Percentiles rank a stretch among this genome's conserved stretches.
Evolutionary conservation across 179 eudicot genomes (phyloP).

Genomic region (Spinacia oleracea): DNA sequence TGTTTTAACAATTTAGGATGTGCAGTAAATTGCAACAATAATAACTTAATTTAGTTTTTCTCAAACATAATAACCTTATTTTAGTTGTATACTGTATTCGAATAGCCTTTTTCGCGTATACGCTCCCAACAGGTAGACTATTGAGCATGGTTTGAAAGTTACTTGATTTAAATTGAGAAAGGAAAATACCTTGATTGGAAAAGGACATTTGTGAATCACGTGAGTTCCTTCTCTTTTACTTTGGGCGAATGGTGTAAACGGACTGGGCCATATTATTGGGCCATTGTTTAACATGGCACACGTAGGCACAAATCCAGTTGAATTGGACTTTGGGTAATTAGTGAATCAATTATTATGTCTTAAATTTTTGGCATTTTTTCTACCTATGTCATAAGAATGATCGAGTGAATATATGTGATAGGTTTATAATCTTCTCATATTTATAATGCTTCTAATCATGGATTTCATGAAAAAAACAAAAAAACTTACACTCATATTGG

Average conservation of each 20-base stretch:
- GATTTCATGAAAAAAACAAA: not conserved
- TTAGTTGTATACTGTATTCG: too few species aligned
- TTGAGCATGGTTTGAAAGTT: too few species aligned
- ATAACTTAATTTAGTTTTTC: too few species aligned
- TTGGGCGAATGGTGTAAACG: not conserved
- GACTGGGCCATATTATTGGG: slow-evolving; percentile 13
- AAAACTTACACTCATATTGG: too few species aligned
- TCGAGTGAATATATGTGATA: slow-evolving; percentile 13
- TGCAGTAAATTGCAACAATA: too few species aligned
- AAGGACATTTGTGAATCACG: not conserved
- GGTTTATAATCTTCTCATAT: not conserved
- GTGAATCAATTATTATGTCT: slow-evolving; percentile 17
- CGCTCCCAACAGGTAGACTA: too few species aligned
- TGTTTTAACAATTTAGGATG: too few species aligned
- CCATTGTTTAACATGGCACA: slow-evolving; percentile 8
- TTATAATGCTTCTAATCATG: slow-evolving; percentile 15
- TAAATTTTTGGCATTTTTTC: slow-evolving; percentile 13
- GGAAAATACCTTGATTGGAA: not conserved
- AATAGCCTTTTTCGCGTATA: too few species aligned
- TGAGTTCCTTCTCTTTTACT: not conserved
- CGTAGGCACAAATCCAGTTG: slow-evolving; percentile 3
- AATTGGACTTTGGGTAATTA: slow-evolving; percentile 16
- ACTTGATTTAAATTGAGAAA: too few species aligned
- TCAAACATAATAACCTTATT: too few species aligned
- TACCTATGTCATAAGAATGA: slow-evolving; percentile 14